phyloP scores from a whole-genome alignment of 371 early-diverging fungal genomes.

The Syncephalastrum sp. region DNA sequence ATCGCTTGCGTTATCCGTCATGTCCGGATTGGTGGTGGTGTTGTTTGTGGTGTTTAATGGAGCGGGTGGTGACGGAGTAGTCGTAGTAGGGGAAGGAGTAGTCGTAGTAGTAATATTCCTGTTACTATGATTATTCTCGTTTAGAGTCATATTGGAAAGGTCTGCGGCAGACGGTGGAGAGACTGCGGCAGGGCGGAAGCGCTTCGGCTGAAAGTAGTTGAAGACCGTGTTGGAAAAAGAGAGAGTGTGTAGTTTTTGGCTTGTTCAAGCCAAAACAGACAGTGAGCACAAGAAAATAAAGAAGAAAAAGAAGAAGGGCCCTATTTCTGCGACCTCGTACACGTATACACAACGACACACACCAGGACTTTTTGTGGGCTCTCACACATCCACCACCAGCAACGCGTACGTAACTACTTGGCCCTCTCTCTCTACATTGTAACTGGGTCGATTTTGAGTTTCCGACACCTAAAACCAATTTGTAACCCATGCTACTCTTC shows the following conservation, averaged over 20 bases:
- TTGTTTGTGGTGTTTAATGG: not conserved
- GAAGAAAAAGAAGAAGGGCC: conserved; percentile 1
- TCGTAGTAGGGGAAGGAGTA: no score
- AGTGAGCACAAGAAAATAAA: conserved; percentile 1
- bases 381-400: no score
- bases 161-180: conserved; percentile 12
- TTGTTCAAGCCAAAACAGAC: no score
- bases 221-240: conserved; percentile 19
- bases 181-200: conserved; percentile 13
- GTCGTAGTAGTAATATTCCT: not conserved
- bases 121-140: conserved; percentile 1
- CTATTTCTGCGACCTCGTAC: no score
- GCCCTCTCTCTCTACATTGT: no score
- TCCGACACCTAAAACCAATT: no score
- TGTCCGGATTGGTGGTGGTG: conserved; percentile 16
- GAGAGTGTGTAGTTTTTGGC: not conserved
- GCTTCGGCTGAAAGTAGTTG: conserved; percentile 19
- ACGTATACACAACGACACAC: no score
- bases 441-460: no score
- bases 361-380: no score
- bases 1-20: conserved; percentile 18
- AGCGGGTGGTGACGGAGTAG: conserved; percentile 12
- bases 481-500: no score
- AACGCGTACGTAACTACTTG: no score
- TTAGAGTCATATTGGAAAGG: conserved; percentile 16